These are phyloP conservation scores for Amorphotheca resinae DNA, from an alignment of 495 filamentous ascomycete genomes.

Conservation along the genomic window DNA sequence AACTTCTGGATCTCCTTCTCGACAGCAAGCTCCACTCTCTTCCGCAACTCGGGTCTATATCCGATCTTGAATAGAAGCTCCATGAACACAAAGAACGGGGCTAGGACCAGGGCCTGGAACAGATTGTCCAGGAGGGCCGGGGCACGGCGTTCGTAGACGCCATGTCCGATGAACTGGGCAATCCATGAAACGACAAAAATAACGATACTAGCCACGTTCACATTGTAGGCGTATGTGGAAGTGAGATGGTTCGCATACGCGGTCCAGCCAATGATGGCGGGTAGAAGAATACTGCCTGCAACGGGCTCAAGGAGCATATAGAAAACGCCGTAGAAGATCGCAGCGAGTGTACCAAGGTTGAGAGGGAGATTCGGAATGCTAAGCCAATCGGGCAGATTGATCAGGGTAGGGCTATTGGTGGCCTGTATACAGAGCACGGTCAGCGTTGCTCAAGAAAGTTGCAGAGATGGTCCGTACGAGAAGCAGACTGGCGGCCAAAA, in stretches of 20 bases:
- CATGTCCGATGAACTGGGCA: conserved; percentile 83
- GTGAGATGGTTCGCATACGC: conserved; percentile 67
- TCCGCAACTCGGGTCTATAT: conserved; percentile 77
- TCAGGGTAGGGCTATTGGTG: conserved; percentile 60
- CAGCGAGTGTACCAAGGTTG: conserved; percentile 66
- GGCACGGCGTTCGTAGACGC: conserved; percentile 74
- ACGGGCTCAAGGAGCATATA: conserved; percentile 93
- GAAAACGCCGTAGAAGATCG: conserved; percentile 56
- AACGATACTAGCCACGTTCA: conserved; percentile 57
- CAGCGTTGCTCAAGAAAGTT: not conserved
- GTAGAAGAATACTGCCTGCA: conserved; percentile 60
- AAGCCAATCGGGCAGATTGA: conserved; percentile 58
- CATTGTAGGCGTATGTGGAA: conserved; percentile 45
- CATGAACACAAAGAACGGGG: conserved; percentile 97
- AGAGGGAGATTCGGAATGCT: conserved; percentile 64
- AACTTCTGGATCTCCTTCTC: conserved; percentile 54
- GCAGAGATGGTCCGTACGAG: conserved; percentile 43
- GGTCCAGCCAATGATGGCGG: conserved; percentile 59
- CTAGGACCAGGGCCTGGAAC: conserved; percentile 81
- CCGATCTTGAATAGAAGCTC: conserved; percentile 85
- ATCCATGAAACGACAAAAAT: conserved; percentile 70
- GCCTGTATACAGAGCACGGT: conserved; percentile 39
- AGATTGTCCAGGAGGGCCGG: conserved; percentile 86
- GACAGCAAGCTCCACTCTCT: conserved; percentile 63
- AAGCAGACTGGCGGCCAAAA: conserved; percentile 68